These are phyloP conservation scores for Cryphonectria parasitica DNA, from an alignment of 2,329 filamentous ascomycete genomes.

Conservation along the genomic window DNA sequence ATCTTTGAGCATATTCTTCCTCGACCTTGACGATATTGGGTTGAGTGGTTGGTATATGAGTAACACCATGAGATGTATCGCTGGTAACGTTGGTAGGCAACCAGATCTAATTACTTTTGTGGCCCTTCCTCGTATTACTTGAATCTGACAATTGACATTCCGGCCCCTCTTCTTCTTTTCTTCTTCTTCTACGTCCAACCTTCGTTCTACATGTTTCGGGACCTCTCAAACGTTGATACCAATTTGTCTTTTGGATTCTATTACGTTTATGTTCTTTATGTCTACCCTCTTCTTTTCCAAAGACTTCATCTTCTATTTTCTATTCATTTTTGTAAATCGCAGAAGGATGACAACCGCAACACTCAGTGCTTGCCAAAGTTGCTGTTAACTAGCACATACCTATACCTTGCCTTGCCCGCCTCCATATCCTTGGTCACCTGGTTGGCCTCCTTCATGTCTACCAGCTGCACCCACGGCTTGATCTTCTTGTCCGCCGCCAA, in stretches of 20 bases:
- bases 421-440: constrained; percentile 59
- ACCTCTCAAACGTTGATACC: no score
- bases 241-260: neutral
- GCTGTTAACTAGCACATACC: constrained; percentile 52
- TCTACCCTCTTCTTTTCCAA: neutral
- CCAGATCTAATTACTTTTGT: no score
- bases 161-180: no score
- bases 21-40: no score
- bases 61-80: no score
- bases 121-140: no score
- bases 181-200: no score
- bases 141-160: no score
- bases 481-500: constrained; percentile 61
- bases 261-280: neutral
- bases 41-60: no score
- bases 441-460: constrained; percentile 59
- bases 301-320: neutral
- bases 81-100: no score
- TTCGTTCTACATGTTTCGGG: no score
- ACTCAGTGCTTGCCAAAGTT: constrained; percentile 34
- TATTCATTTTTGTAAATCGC: neutral
- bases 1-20: neutral
- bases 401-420: constrained; percentile 53
- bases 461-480: constrained; percentile 58
- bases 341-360: neutral